A percentile compares a stretch with the other conserved stretches of the same genome.
Conservation (phyloP, 805 yeast species). For the Yarrowia bubula region DNA sequence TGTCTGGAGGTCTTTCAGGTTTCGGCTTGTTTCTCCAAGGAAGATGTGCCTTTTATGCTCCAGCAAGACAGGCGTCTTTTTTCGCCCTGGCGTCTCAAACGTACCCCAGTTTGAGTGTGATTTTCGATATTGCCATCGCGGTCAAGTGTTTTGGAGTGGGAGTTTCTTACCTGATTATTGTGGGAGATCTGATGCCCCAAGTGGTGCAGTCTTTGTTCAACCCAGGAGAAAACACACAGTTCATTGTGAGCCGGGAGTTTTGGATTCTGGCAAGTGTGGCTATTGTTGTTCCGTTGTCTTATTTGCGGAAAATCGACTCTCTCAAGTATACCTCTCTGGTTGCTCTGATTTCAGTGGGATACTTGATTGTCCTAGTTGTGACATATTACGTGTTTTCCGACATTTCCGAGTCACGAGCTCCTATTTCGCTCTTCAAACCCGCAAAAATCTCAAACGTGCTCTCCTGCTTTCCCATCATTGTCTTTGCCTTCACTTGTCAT, state of each 20-base stretch:
- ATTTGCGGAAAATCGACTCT: constrained; percentile 72
- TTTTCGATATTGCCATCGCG: constrained; percentile 72
- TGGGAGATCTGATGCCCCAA: constrained; percentile 72
- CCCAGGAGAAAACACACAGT: constrained; percentile 28
- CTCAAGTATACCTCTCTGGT: constrained; percentile 80
- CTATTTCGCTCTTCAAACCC: constrained; percentile 50
- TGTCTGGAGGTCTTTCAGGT: constrained; percentile 66
- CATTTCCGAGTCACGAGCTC: constrained; percentile 51
- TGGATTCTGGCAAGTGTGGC: constrained; percentile 49
- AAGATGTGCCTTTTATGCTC: constrained; percentile 53
- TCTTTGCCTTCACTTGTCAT: constrained; percentile 94
- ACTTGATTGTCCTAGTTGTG: constrained; percentile 69
- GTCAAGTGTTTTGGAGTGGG: constrained; percentile 80
- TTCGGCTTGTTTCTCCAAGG: constrained; percentile 65
- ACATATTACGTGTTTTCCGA: constrained; percentile 65
- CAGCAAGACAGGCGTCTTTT: constrained; percentile 63
- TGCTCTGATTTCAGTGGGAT: constrained; percentile 77
- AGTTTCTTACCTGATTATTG: constrained; percentile 67
- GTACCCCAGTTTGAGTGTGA: constrained; percentile 62
- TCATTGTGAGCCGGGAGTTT: constrained; percentile 41
- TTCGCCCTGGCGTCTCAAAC: constrained; percentile 65
- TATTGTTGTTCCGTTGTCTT: constrained; percentile 62
- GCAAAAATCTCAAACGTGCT: constrained; percentile 46
- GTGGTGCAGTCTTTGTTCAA: constrained; percentile 36
- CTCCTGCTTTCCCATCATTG: constrained; percentile 82